phyloP scores from a whole-genome alignment of 257 asterid species.

The Solanum stenotomum region DNA sequence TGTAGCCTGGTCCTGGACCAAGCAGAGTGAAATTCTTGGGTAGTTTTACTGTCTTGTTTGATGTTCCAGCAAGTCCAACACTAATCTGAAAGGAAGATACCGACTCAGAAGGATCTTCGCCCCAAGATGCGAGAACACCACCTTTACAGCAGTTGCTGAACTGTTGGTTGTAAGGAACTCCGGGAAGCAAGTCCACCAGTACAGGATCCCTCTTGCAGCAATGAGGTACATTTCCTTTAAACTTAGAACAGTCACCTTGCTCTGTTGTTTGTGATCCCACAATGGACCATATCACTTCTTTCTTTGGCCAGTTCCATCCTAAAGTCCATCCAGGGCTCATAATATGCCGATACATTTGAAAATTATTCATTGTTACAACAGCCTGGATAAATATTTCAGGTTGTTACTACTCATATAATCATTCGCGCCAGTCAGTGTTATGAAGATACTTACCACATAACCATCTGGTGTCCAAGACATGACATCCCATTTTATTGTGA shows the following conservation, averaged over 20 bases:
- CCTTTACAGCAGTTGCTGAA: constrained; percentile 73
- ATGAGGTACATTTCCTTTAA: constrained; percentile 62
- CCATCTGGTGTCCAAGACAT: constrained; percentile 77
- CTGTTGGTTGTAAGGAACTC: constrained; percentile 76
- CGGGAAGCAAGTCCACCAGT: constrained; percentile 63
- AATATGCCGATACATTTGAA: constrained; percentile 62
- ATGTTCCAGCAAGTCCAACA: constrained; percentile 62
- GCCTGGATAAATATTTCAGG: constrained; percentile 26
- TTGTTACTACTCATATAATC: neutral
- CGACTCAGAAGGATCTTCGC: constrained; percentile 58
- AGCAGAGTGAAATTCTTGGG: constrained; percentile 54
- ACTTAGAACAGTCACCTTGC: constrained; percentile 78
- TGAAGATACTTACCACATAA: constrained; percentile 45
- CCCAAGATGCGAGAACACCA: constrained; percentile 73
- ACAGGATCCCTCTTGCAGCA: constrained; percentile 56
- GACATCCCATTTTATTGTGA: constrained; percentile 76
- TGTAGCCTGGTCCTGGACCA: constrained; percentile 73
- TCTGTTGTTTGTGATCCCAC: constrained; percentile 78
- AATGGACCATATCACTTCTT: constrained; percentile 73
- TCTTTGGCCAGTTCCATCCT: constrained; percentile 74
- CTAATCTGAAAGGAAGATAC: constrained; percentile 71
- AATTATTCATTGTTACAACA: constrained; percentile 61
- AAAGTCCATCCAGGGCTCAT: constrained; percentile 75
- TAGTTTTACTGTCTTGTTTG: constrained; percentile 67
- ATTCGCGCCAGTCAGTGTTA: neutral